Evolutionary conservation across 306 rosid genomes (phyloP).

Genomic region (cucumber (Cucumis sativus)): Cucumber_9930_V3 NC_026660.2:26683501-26684000

Average conservation of each 20-base stretch:
- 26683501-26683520: not conserved
- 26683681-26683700: not conserved
- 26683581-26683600: not conserved
- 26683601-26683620: not conserved
- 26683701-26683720: not conserved
- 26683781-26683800: not conserved
- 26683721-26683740: conserved; percentile 1
- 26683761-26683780: not conserved
- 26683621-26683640: not conserved
- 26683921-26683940: conserved; percentile 33
- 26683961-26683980: conserved; percentile 72
- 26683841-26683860: not conserved
- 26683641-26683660: not conserved
- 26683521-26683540: not conserved
- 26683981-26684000: conserved; percentile 35
- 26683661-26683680: not conserved
- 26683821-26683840: not conserved
- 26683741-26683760: not conserved
- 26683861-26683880: not conserved
- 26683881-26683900: conserved; percentile 31
- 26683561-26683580: not conserved
- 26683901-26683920: conserved; percentile 29
- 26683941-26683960: conserved; percentile 83
- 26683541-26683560: not conserved
- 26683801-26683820: not conserved